Evolutionary conservation across 1,284 basidiomycete genomes (phyloP), one percentile per base, ranked within the genome.

Genomic region (Golubevia pallescens): DNA sequence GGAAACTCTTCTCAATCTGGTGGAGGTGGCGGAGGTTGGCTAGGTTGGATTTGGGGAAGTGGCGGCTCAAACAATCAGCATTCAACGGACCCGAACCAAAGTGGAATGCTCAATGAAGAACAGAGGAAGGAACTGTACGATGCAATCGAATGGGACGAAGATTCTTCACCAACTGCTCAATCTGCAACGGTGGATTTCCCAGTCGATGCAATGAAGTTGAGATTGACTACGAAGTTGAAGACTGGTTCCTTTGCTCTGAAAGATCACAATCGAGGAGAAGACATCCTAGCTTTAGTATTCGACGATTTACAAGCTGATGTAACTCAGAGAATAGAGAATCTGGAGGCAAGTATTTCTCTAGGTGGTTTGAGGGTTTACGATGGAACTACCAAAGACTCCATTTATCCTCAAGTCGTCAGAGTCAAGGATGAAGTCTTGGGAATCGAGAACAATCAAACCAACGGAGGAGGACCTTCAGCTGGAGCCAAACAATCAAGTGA

Each of bases 51-150:
- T 51, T 84, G 81, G 81, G 79, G 80, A 23, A 65, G 65, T 38
- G 67, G 70, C 10, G 63, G 64, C 13, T 14, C 32, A 19, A 71
- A 65, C 20, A 32, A 73, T 68, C 88, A 71, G 84, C 88, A n/a
- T n/a, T 21, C 54, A 6, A 56, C 24, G 13, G 54, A 56, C 10
- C 54, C 54, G 5, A 56, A 56, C 13, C 60, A 70, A 19, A 55
- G 62, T 7, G 90, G 91, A 10, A 86, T 90, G 24, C 92, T 96
- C 89, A 95, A 93, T 14, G 95, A 95, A 57, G 92, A 96, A 82
- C 94, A 98, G 86, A 91, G 93, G 61, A 92, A 92, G 82, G 91
- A 99, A 86, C 89, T 99, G 24, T 97, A 97, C 86, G 92, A 94
- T 76, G 91, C 93, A 16, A 91, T 99, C 66, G 95, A 99, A 84